Evolutionary conservation across 192 early-diverging fungal genomes (phyloP), one percentile per base, ranked within the genome.

Genomic region (Backusella tarrabulga): DNA sequence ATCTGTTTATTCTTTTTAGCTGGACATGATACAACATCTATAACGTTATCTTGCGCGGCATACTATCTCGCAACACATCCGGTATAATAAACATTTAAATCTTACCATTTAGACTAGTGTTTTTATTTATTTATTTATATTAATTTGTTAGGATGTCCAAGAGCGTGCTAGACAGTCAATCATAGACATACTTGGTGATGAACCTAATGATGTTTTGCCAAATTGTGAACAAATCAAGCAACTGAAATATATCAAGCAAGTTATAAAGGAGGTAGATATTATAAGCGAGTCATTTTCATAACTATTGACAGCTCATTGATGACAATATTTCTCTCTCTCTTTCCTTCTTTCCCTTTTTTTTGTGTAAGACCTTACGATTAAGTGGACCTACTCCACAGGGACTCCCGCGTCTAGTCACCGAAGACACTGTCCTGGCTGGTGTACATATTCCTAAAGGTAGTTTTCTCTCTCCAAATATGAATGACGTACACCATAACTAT

Each of bases 21-120:
- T 21, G 90, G 87, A 54, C 84, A 88, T 42, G 88, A 90, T 66
- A 90, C 87, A 44, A 88, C 88, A 4, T 87, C 89, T 23, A 86
- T 87, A 56, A 76, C 87, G 42, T 79, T 91, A 36, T 78, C 87
- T 14, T 80, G 77, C 66, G 41, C 83, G 35, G 70, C 87, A 26
- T 84, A 83, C 40, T 83, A 85, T 68, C 78, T 90, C 19, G 86
- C 89, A n/a, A 77, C 68, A 29, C 74, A 89, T 11, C 73, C 73
- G 35, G 76, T 54, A 54, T n/a, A 21, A 19, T n/a, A 29, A 29
- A 29, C 26, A 0, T 19, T 52, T 19, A 15, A n/a, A 19, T 17
- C 46, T n/a, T 52, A 17, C 17, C 46, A 52, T 52, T 19, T 52
- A 19, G 3, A 52, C 19, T 15, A 29, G 26, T 29, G 26, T 29